Evolutionary conservation across 352 stramenopile genomes (phyloP), one percentile per base, ranked within the genome.

Genomic region (Phytopythium vexans): DNA sequence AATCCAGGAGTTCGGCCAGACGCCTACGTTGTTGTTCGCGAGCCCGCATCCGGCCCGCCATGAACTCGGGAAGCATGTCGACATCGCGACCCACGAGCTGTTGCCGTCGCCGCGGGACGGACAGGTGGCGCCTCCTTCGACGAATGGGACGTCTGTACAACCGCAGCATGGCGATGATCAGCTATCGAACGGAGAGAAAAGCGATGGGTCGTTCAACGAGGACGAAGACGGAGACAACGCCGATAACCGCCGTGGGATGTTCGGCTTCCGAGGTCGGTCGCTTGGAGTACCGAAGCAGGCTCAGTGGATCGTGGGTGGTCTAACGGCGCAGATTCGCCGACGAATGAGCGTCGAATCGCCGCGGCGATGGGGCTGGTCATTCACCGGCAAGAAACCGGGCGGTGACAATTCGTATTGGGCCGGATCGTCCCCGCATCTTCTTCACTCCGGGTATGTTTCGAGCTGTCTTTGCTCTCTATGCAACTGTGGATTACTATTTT

Each of bases 1-100:
- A 56, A 97, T 98, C 45, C 86, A 96, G 56, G 86, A 97, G 57
- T 97, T 97, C 63, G 89, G 89, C 1, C 89, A 97, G 62, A 97
- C 88, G 0, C 89, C 89, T 0, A 93, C 74, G 33, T 59, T 86
- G 12, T 54, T 95, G 2, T 95, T 95, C 57, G 55, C 64, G 31
- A 82, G 72, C 14, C 61, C 77, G 2, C 86, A 95, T 57, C 86
- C 86, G 41, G 71, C 77, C 0, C 78, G 85, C 5, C 82, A 68
- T 16, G 78, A 86, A n/a, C 31, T 87, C 3, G 73, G 70, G 0
- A 82, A 80, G 48, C 43, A 68, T 14, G 66, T 89, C 1, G 62
- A 86, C 12, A 74, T 89, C 14, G 82, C 73, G 5, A 65, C 66
- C 11, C 54, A 66, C 3, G 75, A 89, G 7, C 51, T 86, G 1